phyloP scores from a whole-genome alignment of 176 grass and related monocot genomes.

The Zea luxurians region DNA sequence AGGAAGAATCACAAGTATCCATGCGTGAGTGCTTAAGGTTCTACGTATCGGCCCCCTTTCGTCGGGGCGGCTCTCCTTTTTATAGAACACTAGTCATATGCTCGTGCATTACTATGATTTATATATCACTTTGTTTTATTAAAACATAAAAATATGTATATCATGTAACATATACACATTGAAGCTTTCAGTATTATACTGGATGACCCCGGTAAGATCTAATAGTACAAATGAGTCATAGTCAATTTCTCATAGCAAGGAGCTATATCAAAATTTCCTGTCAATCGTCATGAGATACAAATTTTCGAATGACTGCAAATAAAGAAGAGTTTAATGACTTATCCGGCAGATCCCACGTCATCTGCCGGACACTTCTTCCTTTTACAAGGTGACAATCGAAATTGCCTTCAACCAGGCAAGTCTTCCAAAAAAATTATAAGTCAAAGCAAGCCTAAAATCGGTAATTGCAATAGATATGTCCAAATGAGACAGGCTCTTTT shows the following conservation, averaged over 20 bases:
- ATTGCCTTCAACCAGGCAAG: conserved; percentile 9
- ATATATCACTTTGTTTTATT: no score
- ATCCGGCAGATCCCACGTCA: not conserved
- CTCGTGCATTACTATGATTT: no score
- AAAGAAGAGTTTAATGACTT: not conserved
- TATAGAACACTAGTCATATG: no score
- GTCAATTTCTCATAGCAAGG: not conserved
- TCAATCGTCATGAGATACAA: not conserved
- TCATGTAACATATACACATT: not conserved
- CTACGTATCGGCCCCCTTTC: no score
- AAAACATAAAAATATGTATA: no score
- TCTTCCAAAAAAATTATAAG: conserved; percentile 11
- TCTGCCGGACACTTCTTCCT: not conserved
- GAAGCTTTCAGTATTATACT: not conserved
- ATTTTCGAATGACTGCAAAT: not conserved
- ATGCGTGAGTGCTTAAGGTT: no score
- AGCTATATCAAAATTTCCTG: not conserved
- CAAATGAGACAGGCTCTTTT: conserved; percentile 6
- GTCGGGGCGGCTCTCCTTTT: no score
- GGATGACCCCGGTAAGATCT: not conserved
- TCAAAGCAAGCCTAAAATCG: conserved; percentile 86
- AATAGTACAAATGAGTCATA: not conserved
- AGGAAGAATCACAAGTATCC: no score
- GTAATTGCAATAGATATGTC: conserved; percentile 7
- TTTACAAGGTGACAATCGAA: conserved; percentile 26